Evolutionary conservation across 306 rosid genomes (phyloP).

Genomic region (Cicer bijugum): DNA sequence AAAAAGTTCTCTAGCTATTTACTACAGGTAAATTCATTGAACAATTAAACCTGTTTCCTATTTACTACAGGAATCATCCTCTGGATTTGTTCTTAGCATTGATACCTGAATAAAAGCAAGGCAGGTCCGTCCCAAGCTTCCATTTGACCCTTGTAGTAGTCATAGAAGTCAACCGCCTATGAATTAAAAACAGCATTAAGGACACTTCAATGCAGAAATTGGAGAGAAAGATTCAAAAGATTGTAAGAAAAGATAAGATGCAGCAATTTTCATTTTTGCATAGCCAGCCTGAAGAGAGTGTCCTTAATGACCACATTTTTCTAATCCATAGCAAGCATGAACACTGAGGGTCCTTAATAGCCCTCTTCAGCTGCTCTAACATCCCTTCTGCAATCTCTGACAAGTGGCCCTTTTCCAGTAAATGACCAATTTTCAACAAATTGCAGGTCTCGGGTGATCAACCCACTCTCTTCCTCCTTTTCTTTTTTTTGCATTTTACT

Average conservation of each 20-base stretch:
- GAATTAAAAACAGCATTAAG: slow-evolving; percentile 38
- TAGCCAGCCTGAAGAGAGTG: slow-evolving; percentile 24
- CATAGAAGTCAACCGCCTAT: slow-evolving; percentile 89
- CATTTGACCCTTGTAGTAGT: slow-evolving; percentile 99
- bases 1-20: slow-evolving; percentile 6
- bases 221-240: slow-evolving; percentile 24
- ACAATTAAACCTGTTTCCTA: slow-evolving; percentile 18
- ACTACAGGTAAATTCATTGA: slow-evolving; percentile 3
- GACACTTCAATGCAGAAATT: slow-evolving; percentile 34
- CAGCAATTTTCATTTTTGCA: slow-evolving; percentile 22
- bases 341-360: not conserved
- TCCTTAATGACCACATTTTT: slow-evolving; percentile 1
- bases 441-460: slow-evolving; percentile 4
- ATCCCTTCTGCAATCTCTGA: slow-evolving; percentile 1
- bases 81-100: slow-evolving; percentile 18
- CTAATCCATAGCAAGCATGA: slow-evolving; percentile 27
- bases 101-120: slow-evolving; percentile 91
- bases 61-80: slow-evolving; percentile 24
- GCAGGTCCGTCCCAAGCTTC: slow-evolving; percentile 99
- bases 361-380: not conserved
- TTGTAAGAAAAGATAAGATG: slow-evolving; percentile 36
- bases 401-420: not conserved
- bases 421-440: not conserved
- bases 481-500: slow-evolving; percentile 7
- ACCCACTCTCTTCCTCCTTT: slow-evolving; percentile 11